Evolutionary conservation across 257 asterid species (phyloP), one percentile per base, ranked within the genome.

Genomic region (Fraxinus americana): DNA sequence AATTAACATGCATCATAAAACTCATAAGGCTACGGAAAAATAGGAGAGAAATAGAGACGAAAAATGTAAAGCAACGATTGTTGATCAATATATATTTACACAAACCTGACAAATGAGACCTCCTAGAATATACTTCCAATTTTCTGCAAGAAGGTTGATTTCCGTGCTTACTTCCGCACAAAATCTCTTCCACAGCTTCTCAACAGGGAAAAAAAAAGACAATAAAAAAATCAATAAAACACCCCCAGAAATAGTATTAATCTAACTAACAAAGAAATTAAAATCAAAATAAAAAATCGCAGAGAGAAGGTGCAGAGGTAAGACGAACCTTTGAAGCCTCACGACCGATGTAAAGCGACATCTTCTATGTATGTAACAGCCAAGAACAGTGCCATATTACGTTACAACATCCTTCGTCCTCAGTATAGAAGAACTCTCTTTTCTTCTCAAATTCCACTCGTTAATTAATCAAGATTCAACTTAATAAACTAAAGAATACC

Each of bases 311-410:
- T 11, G 13, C 41, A 38, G 39, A 16, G 16, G 71, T 76, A 75
- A 38, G 68, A 70, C 86, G 78, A 80, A 92, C 98, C 97, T 92
- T 94, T 70, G 98, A 92, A 90, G 97, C 93, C 90, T 88, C 97
- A 86, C 97, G 97, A 87, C 97, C 88, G 80, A 92, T 86, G 96
- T 93, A 91, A 84, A 95, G 77, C 91, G 99, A 86, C 99, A 95
- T 95, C 78, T 73, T 88, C 48, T 83, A 74, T 36, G 81, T 81
- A 65, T 79, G 79, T 67, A 72, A 71, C 27, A 63, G 61, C 68
- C 76, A 81, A 45, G 77, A 87, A 65, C 84, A 83, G 78, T 84
- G 77, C 97, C 97, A 87, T 90, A 84, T 86, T 80, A 92, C 91
- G 86, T 88, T 91, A 89, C 74, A 80, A 81, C 87, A 78, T 90